These are phyloP conservation scores for Fusarium acutatum DNA, from an alignment of 2,329 filamentous ascomycete species.

Conservation along the genomic window DNA sequence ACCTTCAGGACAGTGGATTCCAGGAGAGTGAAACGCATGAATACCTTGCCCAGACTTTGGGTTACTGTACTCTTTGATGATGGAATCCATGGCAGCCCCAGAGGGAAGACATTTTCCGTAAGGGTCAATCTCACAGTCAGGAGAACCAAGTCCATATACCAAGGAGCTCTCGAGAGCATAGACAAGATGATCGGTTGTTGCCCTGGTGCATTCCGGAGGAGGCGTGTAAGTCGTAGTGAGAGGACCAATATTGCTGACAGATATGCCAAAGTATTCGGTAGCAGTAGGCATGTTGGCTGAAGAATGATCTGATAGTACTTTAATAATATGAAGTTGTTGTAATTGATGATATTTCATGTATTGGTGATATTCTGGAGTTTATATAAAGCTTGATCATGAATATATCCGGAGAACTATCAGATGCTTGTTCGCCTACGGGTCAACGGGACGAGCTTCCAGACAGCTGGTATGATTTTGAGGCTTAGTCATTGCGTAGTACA, in stretches of 20 bases:
- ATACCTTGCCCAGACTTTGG: slow-evolving; percentile 4
- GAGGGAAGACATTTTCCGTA: slow-evolving; percentile 35
- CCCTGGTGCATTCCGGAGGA: slow-evolving; percentile 33
- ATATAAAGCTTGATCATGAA: neutral
- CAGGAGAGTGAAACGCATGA: slow-evolving; percentile 37
- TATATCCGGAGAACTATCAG: neutral
- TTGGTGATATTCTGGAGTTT: neutral
- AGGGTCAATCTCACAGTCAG: neutral
- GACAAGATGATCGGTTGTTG: slow-evolving; percentile 2
- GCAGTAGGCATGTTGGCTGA: slow-evolving; percentile 36
- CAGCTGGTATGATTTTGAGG: neutral
- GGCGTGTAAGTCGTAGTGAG: slow-evolving; percentile 44
- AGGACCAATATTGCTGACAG: slow-evolving; percentile 43
- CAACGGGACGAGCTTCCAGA: neutral
- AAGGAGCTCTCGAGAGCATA: neutral
- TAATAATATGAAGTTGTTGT: neutral
- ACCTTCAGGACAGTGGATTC: slow-evolving; percentile 32
- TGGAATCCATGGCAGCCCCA: slow-evolving; percentile 21
- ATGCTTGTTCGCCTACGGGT: neutral
- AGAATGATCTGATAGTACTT: neutral
- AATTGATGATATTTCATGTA: neutral
- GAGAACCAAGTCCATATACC: neutral
- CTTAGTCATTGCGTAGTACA: neutral
- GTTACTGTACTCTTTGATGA: neutral
- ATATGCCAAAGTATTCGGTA: slow-evolving; percentile 32